phyloP scores from a whole-genome alignment of 306 rosid species.

The Medicago lupulina region DNA sequence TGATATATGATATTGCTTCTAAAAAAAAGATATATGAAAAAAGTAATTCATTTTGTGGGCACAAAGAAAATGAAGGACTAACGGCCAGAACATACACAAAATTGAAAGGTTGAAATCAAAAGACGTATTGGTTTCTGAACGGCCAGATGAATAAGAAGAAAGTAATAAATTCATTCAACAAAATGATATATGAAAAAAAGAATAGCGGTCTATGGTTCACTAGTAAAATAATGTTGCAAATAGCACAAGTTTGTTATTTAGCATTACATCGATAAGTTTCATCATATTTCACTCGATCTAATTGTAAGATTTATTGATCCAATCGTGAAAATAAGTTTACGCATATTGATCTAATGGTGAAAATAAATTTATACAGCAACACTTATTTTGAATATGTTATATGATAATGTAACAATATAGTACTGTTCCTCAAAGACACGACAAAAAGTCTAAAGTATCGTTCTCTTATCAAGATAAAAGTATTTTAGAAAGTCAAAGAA shows the following conservation, averaged over 20 bases:
- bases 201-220: no score
- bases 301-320: no score
- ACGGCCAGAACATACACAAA: neutral
- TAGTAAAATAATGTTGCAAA: no score
- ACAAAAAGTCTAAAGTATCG: neutral
- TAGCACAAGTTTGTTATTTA: no score
- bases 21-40: no score
- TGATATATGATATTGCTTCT: neutral
- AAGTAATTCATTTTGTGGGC: neutral
- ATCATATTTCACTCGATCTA: no score
- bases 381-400: neutral
- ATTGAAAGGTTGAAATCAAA: conserved; percentile 10
- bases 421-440: neutral
- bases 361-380: no score
- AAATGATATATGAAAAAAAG: no score
- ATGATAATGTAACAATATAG: neutral
- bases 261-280: no score
- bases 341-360: no score
- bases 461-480: neutral
- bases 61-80: conserved; percentile 10
- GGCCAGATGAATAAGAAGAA: conserved; percentile 31
- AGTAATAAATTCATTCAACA: neutral
- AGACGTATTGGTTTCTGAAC: conserved; percentile 8
- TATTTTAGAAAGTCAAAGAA: no score
- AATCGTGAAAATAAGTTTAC: no score